Conservation (phyloP, 768 basidiomycete genomes). For the Candolleomyces efflorescens region DNA sequence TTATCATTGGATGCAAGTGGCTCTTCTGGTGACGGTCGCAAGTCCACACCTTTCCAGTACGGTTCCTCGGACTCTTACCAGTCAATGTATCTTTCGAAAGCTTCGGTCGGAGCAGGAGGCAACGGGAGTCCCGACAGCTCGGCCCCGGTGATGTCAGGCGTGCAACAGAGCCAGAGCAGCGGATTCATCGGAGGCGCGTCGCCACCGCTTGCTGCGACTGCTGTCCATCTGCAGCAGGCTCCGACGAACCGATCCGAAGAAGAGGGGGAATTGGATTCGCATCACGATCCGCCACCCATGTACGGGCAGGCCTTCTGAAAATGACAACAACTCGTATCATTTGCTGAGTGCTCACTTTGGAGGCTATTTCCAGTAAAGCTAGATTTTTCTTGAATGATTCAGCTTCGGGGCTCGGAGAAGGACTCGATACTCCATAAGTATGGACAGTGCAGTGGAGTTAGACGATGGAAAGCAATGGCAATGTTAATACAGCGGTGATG, state of each 20-base stretch:
- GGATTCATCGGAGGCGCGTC: background rate
- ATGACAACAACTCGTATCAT: too few species aligned
- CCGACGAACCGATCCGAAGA: background rate
- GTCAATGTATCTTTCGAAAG: background rate
- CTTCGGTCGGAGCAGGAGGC: background rate
- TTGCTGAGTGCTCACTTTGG: too few species aligned
- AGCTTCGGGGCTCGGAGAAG: too few species aligned
- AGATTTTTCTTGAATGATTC: too few species aligned
- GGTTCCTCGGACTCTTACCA: too few species aligned
- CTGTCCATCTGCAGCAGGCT: background rate
- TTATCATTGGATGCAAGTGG: background rate
- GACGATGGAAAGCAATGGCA: too few species aligned
- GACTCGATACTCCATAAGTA: too few species aligned
- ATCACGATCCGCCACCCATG: background rate
- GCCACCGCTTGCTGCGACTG: background rate
- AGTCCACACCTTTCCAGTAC: too few species aligned
- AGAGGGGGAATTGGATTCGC: background rate
- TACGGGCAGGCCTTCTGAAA: conserved; percentile 1
- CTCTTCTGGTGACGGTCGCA: background rate
- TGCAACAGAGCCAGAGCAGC: background rate
- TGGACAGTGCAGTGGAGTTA: too few species aligned
- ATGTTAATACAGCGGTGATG: too few species aligned
- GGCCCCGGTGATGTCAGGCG: background rate
- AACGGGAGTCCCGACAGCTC: background rate
- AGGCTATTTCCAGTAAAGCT: too few species aligned